A percentile compares a stretch with the other conserved stretches of the same genome.
Conservation (phyloP, 2,329 filamentous ascomycete species). For the Cladosporium halotolerans region DNA sequence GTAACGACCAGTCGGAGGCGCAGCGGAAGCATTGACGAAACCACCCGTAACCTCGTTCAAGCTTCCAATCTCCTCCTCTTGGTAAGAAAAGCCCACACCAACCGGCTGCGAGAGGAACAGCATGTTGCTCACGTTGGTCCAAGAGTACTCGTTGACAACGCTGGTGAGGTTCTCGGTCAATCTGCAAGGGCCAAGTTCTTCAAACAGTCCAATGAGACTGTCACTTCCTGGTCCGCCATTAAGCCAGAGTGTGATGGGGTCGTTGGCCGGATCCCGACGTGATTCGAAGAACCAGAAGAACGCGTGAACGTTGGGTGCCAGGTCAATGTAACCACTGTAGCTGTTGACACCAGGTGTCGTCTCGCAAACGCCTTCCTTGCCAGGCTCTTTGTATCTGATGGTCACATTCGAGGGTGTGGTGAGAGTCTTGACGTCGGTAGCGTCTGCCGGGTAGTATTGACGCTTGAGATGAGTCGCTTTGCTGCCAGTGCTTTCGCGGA, state of each 20-base stretch:
- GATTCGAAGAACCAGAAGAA: conserved; percentile 63
- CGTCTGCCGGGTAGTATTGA: conserved; percentile 33
- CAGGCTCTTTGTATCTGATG: conserved; percentile 49
- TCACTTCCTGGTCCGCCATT: conserved; percentile 54
- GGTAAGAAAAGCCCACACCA: conserved; percentile 52
- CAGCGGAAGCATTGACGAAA: conserved; percentile 40
- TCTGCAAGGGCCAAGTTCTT: conserved; percentile 38
- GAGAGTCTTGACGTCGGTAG: conserved; percentile 40
- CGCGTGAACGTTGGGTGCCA: conserved; percentile 30
- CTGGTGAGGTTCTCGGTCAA: conserved; percentile 29
- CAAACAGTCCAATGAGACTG: conserved; percentile 51
- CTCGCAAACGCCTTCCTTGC: conserved; percentile 43
- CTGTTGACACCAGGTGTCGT: conserved; percentile 48
- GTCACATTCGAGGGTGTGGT: conserved; percentile 37
- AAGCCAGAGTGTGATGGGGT: conserved; percentile 55
- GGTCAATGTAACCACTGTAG: conserved; percentile 38
- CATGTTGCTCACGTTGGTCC: conserved; percentile 55
- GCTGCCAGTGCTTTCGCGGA: not conserved
- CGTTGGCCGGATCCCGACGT: conserved; percentile 48
- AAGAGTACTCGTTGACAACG: conserved; percentile 51
- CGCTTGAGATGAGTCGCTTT: conserved; percentile 14
- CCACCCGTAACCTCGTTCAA: conserved; percentile 39
- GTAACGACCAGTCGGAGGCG: conserved; percentile 38
- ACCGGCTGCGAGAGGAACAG: conserved; percentile 57
- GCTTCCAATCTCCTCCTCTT: conserved; percentile 35